phyloP scores from a whole-genome alignment of 1,284 basidiomycete species.

The Boletus semigastroideus region DNA sequence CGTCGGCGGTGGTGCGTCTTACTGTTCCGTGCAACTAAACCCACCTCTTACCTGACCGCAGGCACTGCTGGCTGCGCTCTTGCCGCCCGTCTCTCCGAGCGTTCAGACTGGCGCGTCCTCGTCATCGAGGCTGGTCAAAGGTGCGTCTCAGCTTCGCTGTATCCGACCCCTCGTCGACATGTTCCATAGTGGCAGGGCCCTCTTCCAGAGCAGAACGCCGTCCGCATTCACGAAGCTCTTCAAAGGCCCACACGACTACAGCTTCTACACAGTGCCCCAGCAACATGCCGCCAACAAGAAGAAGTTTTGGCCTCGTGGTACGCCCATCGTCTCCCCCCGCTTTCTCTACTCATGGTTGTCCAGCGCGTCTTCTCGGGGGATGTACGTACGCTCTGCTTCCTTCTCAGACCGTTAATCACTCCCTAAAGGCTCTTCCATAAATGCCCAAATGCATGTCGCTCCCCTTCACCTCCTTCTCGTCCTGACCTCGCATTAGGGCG shows the following conservation, averaged over 20 bases:
- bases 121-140: constrained; percentile 67
- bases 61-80: constrained; percentile 71
- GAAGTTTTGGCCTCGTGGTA: constrained; percentile 64
- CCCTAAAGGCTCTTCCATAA: constrained; percentile 58
- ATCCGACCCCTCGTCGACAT: background rate
- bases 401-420: background rate
- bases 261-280: constrained; percentile 57
- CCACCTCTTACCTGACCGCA: constrained; percentile 23
- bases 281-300: constrained; percentile 42
- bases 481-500: constrained; percentile 42
- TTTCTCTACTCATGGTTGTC: constrained; percentile 1
- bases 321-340: constrained; percentile 5
- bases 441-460: constrained; percentile 57
- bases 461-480: background rate
- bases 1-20: constrained; percentile 56
- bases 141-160: constrained; percentile 32
- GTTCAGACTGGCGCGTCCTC: constrained; percentile 53
- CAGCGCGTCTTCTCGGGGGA: constrained; percentile 67
- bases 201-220: constrained; percentile 43
- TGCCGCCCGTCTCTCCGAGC: constrained; percentile 63
- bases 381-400: constrained; percentile 43
- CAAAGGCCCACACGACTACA: constrained; percentile 44
- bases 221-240: constrained; percentile 43
- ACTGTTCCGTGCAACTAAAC: background rate
- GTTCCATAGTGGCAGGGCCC: constrained; percentile 28